Evolutionary conservation across 179 eudicot species (phyloP), one percentile per base, ranked within the genome.

Genomic region (Pouteria campechiana): DNA sequence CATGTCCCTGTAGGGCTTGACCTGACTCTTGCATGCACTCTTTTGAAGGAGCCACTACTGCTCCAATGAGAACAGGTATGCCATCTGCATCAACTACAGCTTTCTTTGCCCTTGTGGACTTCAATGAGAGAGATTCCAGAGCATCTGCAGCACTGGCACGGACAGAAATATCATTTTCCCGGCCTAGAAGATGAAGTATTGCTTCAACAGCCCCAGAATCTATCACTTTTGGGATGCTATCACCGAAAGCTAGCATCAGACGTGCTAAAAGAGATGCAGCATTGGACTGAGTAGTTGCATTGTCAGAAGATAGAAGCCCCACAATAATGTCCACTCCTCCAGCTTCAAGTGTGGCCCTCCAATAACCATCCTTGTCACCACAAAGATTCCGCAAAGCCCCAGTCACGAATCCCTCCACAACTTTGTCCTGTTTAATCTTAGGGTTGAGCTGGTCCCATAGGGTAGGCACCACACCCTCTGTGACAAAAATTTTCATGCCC

Each of bases 191-290:
- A 41, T 32, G 61, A 32, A 83, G 76, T 51, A 83, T 50, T 44
- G 69, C 77, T 64, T 62, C 55, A 25, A 80, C 64, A 17, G 80
- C 90, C 44, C 83, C 90, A 32, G 94, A 76, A 52, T 64, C 78
- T 35, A 83, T 65, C 25, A 74, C 61, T 60, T 80, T 80, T 22
- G 79, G 63, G 30, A 84, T 70, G 54, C 83, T 68, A 32, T 84
- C 90, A 32, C 60, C 44, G 43, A 76, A 80, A 24, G 85, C 85
- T 42, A 81, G 49, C 57, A 76, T 60, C 37, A 79, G 44, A 33
- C 82, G 94, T 48, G 90, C 78, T 49, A 80, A 49, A 36, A 80
- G 71, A 48, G 84, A 80, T 37, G 84, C 84, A 48, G 90, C 90
- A 57, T 80, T 80, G 18, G 90, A 80, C 47, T 77, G 94, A 43